phyloP scores from a whole-genome alignment of 2,329 filamentous ascomycete species.

The Colletotrichum abscissum region DNA sequence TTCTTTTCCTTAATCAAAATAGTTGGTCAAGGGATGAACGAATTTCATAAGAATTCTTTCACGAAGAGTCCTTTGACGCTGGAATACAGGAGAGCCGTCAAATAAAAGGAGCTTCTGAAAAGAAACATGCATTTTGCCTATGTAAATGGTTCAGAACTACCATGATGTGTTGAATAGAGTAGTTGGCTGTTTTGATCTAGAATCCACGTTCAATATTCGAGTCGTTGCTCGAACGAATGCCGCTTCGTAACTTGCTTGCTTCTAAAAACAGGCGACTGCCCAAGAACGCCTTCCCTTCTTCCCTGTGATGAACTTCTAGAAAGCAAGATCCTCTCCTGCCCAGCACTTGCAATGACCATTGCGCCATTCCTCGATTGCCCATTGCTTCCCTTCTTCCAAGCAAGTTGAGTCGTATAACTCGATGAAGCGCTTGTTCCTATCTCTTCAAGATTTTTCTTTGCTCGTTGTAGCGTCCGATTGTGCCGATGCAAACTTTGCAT shows the following conservation, averaged over 20 bases:
- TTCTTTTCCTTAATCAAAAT: too few species aligned
- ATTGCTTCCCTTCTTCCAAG: not conserved
- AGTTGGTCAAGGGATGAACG: too few species aligned
- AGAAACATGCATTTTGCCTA: too few species aligned
- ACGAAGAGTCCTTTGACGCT: too few species aligned
- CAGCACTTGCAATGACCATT: not conserved
- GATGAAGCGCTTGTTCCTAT: not conserved
- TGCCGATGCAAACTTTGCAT: not conserved
- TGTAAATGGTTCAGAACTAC: too few species aligned
- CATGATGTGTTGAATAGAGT: fast-evolving
- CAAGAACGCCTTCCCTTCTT: too few species aligned
- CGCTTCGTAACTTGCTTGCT: not conserved
- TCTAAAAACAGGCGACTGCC: not conserved
- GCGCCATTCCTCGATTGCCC: not conserved
- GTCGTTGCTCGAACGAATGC: not conserved
- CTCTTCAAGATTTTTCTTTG: not conserved
- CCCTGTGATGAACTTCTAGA: not conserved
- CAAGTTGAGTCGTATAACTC: not conserved
- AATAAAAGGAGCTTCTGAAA: too few species aligned
- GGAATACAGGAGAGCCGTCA: fast-evolving
- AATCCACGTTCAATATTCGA: not conserved
- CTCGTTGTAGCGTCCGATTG: not conserved
- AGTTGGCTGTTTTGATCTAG: not conserved
- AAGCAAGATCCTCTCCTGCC: not conserved
- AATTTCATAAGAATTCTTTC: too few species aligned